Evolutionary conservation across 345 rosid genomes (phyloP), one percentile per base, ranked within the genome.

Genomic region (Physaria fendleri): DNA sequence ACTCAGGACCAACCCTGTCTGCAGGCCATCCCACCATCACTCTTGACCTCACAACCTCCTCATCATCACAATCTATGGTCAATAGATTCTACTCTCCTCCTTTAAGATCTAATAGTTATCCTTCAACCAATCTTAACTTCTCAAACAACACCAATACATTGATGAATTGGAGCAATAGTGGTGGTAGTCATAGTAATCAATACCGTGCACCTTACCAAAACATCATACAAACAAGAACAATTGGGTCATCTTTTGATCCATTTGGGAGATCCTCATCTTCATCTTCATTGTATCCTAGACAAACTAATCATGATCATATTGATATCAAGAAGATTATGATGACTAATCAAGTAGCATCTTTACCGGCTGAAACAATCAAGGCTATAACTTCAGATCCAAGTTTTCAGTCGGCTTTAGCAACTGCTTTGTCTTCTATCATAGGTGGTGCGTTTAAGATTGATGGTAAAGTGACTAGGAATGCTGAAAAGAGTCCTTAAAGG

Each of bases 311-410:
- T 76, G 63, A 54, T 51, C 77, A 37, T 68, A 43, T 79, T 51
- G 40, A 75, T 43, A 71, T 62, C 55, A 74, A 57, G 47, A 73
- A 52, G 65, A 50, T 59, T n/a, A 29, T 7, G n/a, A n/a, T n/a
- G 20, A 15, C 44, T 40, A 59, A 59, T 41, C 64, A 62, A 43
- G 66, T 58, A 29, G 77, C 65, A 17, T 23, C 69, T 44, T 30
- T 76, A 16, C 72, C 67, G 1, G 60, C 66, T 4, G 84, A 79
- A 64, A 64, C 78, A 43, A 78, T 87, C 33, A 77, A 82, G 73
- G 95, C 90, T 7, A 79, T 88, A 66, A 82, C 92, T 0, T 65
- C 85, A 0, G 88, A 91, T 71, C 96, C 98, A 27, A 79, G 59
- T 76, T 91, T 88, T 55, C 96, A 84, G 47, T 78, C 96, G 3